phyloP scores from a whole-genome alignment of 225 moss, liverwort and hornwort species.

The Ulota crispa region DNA sequence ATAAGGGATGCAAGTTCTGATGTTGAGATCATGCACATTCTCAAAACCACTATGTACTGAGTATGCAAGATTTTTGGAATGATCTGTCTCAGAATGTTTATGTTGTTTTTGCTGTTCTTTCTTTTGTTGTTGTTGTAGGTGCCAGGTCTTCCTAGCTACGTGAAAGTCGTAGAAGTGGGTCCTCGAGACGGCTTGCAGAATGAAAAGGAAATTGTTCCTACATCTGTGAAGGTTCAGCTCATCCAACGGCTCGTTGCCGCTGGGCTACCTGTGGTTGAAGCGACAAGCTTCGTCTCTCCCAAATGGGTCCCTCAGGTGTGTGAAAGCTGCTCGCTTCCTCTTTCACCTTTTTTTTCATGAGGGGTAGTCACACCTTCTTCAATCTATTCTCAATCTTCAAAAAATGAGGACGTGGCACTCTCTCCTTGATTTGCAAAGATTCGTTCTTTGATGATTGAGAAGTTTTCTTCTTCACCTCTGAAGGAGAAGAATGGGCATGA shows the following conservation, averaged over 20 bases:
- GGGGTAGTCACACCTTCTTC: too few species aligned
- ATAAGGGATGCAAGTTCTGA: background rate
- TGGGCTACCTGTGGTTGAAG: conserved; percentile 88
- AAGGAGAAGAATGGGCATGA: too few species aligned
- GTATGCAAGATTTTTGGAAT: background rate
- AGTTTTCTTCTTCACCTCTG: too few species aligned
- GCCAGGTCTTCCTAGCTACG: conserved; percentile 64
- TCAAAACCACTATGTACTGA: background rate
- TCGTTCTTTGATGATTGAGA: too few species aligned
- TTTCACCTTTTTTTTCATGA: background rate
- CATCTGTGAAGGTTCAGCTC: conserved; percentile 84
- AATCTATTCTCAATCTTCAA: too few species aligned
- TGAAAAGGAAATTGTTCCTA: conserved; percentile 78
- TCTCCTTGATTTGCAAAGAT: too few species aligned
- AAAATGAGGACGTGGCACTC: too few species aligned
- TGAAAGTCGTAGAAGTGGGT: conserved; percentile 96
- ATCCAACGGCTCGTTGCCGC: conserved; percentile 74
- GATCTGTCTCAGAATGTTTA: background rate
- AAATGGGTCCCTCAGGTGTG: conserved; percentile 98
- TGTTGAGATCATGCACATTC: background rate
- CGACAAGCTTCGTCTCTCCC: conserved; percentile 94
- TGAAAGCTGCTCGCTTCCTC: conserved; percentile 1
- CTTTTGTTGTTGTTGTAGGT: conserved; percentile 35
- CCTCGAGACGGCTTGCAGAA: conserved; percentile 95
- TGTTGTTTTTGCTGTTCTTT: background rate